Evolutionary conservation across 441 rosid genomes (phyloP), one percentile per base, ranked within the genome.

Genomic region (Mallotus japonicus): DNA sequence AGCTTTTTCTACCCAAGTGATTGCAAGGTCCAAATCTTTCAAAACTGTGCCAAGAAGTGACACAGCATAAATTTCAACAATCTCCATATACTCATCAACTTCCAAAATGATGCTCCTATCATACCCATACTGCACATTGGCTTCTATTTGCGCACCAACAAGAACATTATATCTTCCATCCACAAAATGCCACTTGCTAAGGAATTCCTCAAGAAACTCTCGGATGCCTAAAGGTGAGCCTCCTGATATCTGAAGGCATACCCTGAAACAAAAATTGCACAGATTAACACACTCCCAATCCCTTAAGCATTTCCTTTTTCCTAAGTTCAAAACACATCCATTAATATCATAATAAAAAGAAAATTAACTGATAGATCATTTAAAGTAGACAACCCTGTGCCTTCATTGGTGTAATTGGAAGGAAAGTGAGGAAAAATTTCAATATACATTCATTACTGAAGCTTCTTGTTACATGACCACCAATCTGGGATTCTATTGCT

Each of bases 1-100:
- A 82, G 96, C 91, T 76, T 88, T 82, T 85, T 92, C 96, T 60
- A 86, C 86, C 97, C 97, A 92, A 71, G 91, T 77, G 76, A 87
- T 76, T 73, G 97, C 97, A 77, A 57, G 70, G 66, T 84, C 84
- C 67, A 88, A 42, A 71, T 92, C 84, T 49, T 80, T 79, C 73
- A 83, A 80, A 72, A 74, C 69, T 54, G 79, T 84, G 15, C 88
- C 96, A 55, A 95, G 90, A 71, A 90, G 79, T 64, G 84, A 84
- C 73, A 86, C 78, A 61, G 83, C 78, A 80, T 84, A 92, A 71
- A 91, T 62, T 86, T 95, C 99, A 71, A 84, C 92, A 75, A 88
- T 82, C 77, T 85, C 87, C 76, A 87, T 65, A 68, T 84, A 89
- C 76, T 78, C 80, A 71, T 88, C 91, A 66, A 83, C 65, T 74